phyloP scores from a whole-genome alignment of 495 filamentous ascomycete genomes.

The Schizothecium vesticola region DNA sequence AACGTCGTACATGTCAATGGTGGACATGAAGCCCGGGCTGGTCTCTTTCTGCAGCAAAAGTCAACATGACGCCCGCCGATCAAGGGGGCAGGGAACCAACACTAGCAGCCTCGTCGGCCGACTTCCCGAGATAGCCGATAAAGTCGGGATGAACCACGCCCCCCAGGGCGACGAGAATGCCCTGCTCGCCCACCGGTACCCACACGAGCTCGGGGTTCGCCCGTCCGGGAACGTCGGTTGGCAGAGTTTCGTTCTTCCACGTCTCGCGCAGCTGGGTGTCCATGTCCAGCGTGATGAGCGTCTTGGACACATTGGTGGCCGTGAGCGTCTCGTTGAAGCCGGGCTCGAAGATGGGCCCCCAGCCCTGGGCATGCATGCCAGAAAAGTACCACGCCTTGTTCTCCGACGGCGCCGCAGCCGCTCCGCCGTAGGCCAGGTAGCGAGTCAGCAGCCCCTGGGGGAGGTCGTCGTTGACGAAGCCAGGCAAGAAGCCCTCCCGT shows the following conservation, averaged over 20 bases:
- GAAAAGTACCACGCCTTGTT: constrained; percentile 69
- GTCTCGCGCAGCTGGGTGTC: constrained; percentile 37
- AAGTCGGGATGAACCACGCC: constrained; percentile 55
- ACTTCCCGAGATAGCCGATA: constrained; percentile 18
- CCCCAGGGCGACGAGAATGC: constrained; percentile 61
- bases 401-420: constrained; percentile 62
- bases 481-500: constrained; percentile 33
- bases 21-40: constrained; percentile 58
- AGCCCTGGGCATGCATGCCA: constrained; percentile 48
- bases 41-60: constrained; percentile 26
- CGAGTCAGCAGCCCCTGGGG: constrained; percentile 49
- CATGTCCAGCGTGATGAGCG: constrained; percentile 60
- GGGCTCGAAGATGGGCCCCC: constrained; percentile 40
- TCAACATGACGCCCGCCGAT: constrained; percentile 7
- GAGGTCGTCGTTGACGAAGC: constrained; percentile 36
- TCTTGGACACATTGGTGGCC: constrained; percentile 37
- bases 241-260: constrained; percentile 55
- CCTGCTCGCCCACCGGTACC: constrained; percentile 60
- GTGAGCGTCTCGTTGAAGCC: constrained; percentile 27
- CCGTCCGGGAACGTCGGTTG: constrained; percentile 45
- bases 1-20: constrained; percentile 66
- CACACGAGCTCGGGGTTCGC: constrained; percentile 63
- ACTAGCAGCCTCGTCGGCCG: constrained; percentile 37
- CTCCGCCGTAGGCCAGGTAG: constrained; percentile 61
- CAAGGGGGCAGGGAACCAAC: constrained; percentile 23